Conservation (phyloP, 805 yeast genomes). For the Pichia phayaonensis region DNA sequence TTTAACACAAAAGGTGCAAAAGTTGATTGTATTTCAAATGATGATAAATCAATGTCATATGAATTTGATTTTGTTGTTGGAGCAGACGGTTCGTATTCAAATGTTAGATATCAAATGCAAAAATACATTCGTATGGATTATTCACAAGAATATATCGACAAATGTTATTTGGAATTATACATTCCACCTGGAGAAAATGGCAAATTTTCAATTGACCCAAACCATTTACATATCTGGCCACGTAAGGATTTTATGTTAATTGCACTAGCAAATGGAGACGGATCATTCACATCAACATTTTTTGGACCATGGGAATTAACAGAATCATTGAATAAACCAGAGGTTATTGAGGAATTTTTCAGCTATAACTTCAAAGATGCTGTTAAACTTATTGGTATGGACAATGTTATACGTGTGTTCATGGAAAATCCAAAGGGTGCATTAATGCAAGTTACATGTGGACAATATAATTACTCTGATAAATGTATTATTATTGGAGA, state of each 20-base stretch:
- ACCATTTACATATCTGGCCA: slow-evolving; percentile 92
- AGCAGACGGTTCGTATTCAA: slow-evolving; percentile 80
- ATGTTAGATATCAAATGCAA: slow-evolving; percentile 62
- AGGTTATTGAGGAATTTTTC: slow-evolving; percentile 45
- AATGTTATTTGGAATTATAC: slow-evolving; percentile 72
- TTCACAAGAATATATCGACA: slow-evolving; percentile 71
- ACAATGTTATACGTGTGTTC: slow-evolving; percentile 38
- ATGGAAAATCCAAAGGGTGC: slow-evolving; percentile 64
- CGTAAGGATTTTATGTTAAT: slow-evolving; percentile 79
- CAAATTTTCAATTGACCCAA: slow-evolving; percentile 51
- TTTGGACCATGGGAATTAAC: slow-evolving; percentile 73
- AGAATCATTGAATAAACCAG: slow-evolving; percentile 41
- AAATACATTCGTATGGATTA: slow-evolving; percentile 60
- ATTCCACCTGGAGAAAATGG: slow-evolving; percentile 50
- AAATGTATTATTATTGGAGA: slow-evolving; percentile 74
- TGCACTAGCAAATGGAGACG: slow-evolving; percentile 79
- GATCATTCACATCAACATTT: slow-evolving; percentile 83
- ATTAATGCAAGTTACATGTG: slow-evolving; percentile 63
- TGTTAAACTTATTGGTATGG: slow-evolving; percentile 53
- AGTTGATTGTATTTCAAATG: slow-evolving; percentile 1
- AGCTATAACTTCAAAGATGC: slow-evolving; percentile 66
- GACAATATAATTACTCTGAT: slow-evolving; percentile 60
- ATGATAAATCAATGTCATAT: slow-evolving; percentile 3
- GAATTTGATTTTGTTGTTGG: slow-evolving; percentile 63
- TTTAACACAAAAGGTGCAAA: slow-evolving; percentile 8